A percentile compares a stretch with the other conserved stretches of the same genome.
These are phyloP conservation scores for Termitomyces sp. DNA, from an alignment of 768 basidiomycete genomes.

Conservation along the genomic window DNA sequence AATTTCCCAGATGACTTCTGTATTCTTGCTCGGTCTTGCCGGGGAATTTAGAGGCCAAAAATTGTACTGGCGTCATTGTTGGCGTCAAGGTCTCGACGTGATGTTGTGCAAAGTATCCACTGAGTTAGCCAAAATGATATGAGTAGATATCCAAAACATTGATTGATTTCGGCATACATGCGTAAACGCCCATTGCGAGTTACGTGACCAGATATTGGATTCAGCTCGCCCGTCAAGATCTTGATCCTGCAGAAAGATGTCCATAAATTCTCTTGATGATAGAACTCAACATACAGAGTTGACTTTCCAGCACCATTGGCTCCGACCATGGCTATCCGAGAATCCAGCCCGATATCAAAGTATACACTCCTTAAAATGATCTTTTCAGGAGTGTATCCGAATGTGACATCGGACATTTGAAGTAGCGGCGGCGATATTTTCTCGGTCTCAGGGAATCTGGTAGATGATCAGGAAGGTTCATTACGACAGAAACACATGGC, in stretches of 20 bases:
- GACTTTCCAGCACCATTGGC: slow-evolving; percentile 97
- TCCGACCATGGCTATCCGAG: slow-evolving; percentile 91
- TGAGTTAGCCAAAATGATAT: slow-evolving; percentile 22
- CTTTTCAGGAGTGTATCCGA: slow-evolving; percentile 80
- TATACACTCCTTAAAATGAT: slow-evolving; percentile 73
- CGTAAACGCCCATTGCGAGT: slow-evolving; percentile 89
- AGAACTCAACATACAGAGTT: slow-evolving; percentile 55
- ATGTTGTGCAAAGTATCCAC: slow-evolving; percentile 91
- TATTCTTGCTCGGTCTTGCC: slow-evolving; percentile 97
- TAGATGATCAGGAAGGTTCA: not conserved
- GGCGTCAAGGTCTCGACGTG: slow-evolving; percentile 90
- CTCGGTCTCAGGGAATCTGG: slow-evolving; percentile 89
- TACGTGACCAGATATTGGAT: slow-evolving; percentile 71
- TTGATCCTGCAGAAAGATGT: slow-evolving; percentile 62
- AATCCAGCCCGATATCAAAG: slow-evolving; percentile 92
- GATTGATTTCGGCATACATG: slow-evolving; percentile 46
- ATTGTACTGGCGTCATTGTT: slow-evolving; percentile 86
- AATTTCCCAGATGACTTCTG: slow-evolving; percentile 89
- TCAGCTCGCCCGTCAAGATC: slow-evolving; percentile 78
- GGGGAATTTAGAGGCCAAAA: slow-evolving; percentile 87
- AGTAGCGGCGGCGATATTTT: slow-evolving; percentile 96
- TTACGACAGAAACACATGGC: slow-evolving; percentile 1
- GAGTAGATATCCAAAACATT: not conserved
- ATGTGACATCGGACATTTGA: slow-evolving; percentile 86
- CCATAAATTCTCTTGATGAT: not conserved